Evolutionary conservation across 768 basidiomycete genomes (phyloP).

Genomic region (Strobilomyces echinocephalus): DNA sequence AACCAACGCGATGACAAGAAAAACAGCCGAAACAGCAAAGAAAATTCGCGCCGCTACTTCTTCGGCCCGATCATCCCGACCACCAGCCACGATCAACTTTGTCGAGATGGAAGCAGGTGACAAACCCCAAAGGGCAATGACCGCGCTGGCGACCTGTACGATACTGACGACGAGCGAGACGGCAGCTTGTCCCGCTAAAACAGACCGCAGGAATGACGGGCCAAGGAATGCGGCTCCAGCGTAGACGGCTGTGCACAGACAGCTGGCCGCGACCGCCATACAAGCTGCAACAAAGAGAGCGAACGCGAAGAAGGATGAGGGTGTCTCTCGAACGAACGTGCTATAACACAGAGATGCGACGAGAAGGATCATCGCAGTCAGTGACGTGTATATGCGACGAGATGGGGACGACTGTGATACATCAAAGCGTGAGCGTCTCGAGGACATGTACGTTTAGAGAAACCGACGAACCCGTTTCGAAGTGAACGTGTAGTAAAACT

Average conservation of each 20-base stretch:
- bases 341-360: not conserved
- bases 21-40: not conserved
- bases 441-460: not conserved
- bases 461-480: not conserved
- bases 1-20: not conserved
- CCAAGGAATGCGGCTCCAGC: not conserved
- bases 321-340: not conserved
- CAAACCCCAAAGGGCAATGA: not conserved
- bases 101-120: not conserved
- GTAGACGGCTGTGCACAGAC: not conserved
- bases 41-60: not conserved
- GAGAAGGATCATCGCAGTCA: not conserved
- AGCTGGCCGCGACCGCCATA: not conserved
- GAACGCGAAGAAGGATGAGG: not conserved
- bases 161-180: not conserved
- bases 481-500: not conserved
- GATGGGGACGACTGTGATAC: not conserved
- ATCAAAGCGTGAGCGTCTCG: not conserved
- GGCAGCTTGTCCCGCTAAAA: not conserved
- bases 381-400: not conserved
- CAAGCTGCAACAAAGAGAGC: not conserved
- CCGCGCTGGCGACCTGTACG: not conserved
- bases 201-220: not conserved
- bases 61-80: not conserved
- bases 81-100: not conserved